Evolutionary conservation across 1,139 yeast genomes (phyloP), one percentile per base, ranked within the genome.

Genomic region (Candida tropicalis): DNA sequence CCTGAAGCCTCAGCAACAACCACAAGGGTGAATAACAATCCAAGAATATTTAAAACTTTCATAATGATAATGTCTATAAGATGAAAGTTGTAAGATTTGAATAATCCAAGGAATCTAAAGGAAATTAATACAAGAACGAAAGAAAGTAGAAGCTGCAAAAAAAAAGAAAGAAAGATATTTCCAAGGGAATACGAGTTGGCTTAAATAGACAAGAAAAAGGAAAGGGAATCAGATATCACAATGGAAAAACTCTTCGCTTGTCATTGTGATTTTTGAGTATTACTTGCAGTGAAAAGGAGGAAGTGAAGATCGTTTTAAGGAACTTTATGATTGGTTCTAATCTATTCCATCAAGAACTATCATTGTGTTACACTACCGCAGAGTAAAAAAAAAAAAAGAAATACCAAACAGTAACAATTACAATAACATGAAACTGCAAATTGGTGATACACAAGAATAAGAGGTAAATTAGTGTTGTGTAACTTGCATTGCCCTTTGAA

Each of bases 1-100:
- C 35, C 35, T 1, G 42, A 31, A 12, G 43, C 45, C 13, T 22
- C 40, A 5, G 22, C 20, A 16, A 40, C 39, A 9, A n/a, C 38
- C 7, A 37, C 31, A 7, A 29, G 29, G 5, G 26, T n/a, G 24
- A 29, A 22, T 15, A 33, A 23, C 12, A 33, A 15, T 15, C 17
- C 16, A 12, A 33, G 18, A 12, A 33, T 12, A 33, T 15, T 22
- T 33, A 33, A 23, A 10, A 33, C 26, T 23, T 23, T 33, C 36
- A 33, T 33, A 9, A 11, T 5, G 8, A 10, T 28, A 5, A 17
- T 31, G 34, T 31, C 15, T 28, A 10, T 15, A n/a, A 17, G 23
- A 11, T 4, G 4, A 18, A 27, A 27, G 9, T 6, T 13, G 7
- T 27, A 27, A 6, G 8, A 9, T 6, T 9, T 20, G 23, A 6